Evolutionary conservation across 768 basidiomycete genomes (phyloP).

Genomic region (Kwoniella newhampshirensis): DNA sequence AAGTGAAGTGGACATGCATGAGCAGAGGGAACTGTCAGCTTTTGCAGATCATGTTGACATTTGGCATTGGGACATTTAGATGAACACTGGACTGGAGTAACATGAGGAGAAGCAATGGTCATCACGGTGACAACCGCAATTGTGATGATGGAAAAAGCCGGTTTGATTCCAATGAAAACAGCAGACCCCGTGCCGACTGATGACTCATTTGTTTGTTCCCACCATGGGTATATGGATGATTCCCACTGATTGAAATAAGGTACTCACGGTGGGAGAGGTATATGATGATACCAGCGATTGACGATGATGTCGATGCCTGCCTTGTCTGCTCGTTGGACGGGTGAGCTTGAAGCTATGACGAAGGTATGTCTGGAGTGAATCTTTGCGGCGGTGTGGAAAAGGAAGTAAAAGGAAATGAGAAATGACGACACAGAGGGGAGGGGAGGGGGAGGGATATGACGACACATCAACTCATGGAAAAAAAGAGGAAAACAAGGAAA

Average conservation of each 20-base stretch:
- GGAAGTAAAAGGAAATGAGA: background rate
- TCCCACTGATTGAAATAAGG: too few relatives aligned
- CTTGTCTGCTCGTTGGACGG: too few relatives aligned
- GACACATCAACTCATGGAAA: background rate
- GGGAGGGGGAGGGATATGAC: conserved; percentile 7
- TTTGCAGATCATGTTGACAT: background rate
- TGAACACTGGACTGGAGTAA: too few relatives aligned
- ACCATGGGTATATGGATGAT: too few relatives aligned
- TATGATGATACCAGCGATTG: background rate
- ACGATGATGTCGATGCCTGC: conserved; percentile 1
- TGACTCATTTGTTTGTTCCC: too few relatives aligned
- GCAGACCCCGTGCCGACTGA: too few relatives aligned
- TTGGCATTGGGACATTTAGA: background rate
- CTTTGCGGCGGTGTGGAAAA: background rate
- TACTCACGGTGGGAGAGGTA: too few relatives aligned
- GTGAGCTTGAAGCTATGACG: too few relatives aligned
- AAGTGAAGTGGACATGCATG: background rate
- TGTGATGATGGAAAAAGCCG: background rate
- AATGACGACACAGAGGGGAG: conserved; percentile 8
- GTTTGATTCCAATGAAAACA: too few relatives aligned
- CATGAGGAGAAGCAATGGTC: background rate
- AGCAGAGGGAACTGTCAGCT: too few relatives aligned
- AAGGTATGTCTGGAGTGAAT: too few relatives aligned
- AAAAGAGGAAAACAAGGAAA: background rate
- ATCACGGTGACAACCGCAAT: background rate